Evolutionary conservation across 2,329 filamentous ascomycete species (phyloP).

Genomic region (Ascomycota sp.): DNA sequence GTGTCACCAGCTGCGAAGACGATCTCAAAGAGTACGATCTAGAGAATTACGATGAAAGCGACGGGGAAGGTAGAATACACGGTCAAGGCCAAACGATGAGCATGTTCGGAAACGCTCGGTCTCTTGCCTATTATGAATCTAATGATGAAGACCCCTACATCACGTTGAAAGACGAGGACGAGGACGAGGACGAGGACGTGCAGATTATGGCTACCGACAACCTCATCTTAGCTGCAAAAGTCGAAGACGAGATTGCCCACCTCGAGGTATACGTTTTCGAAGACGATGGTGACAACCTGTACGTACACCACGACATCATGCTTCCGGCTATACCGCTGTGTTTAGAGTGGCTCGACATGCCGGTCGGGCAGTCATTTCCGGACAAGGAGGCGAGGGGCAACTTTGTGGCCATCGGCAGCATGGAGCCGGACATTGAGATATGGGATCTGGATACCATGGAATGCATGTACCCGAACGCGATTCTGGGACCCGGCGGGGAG

Average conservation of each 20-base stretch:
- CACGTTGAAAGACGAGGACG: slow-evolving; percentile 49
- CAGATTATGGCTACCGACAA: slow-evolving; percentile 90
- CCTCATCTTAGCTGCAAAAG: slow-evolving; percentile 73
- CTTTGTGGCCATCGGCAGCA: slow-evolving; percentile 87
- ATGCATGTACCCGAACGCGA: slow-evolving; percentile 94
- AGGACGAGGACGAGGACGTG: slow-evolving; percentile 77
- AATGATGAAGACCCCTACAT: slow-evolving; percentile 96
- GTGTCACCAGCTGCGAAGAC: slow-evolving; percentile 42
- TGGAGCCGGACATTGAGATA: slow-evolving; percentile 96
- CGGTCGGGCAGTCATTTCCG: slow-evolving; percentile 50
- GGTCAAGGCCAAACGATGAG: slow-evolving; percentile 49
- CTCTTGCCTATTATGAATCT: slow-evolving; percentile 79
- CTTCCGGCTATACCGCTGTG: slow-evolving; percentile 88
- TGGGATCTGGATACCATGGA: slow-evolving; percentile 95
- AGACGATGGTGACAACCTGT: slow-evolving; percentile 84
- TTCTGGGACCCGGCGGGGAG: slow-evolving; percentile 57
- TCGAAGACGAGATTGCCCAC: slow-evolving; percentile 93
- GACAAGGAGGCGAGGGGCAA: slow-evolving; percentile 55
- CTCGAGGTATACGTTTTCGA: slow-evolving; percentile 96
- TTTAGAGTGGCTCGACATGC: slow-evolving; percentile 85
- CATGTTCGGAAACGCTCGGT: slow-evolving; percentile 92
- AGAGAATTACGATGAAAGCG: slow-evolving; percentile 84
- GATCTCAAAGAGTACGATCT: slow-evolving; percentile 92
- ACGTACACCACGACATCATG: slow-evolving; percentile 99
- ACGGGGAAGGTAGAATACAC: slow-evolving; percentile 23